Conservation (phyloP, 495 filamentous ascomycete species). For the Cetradonia linearis region DNA sequence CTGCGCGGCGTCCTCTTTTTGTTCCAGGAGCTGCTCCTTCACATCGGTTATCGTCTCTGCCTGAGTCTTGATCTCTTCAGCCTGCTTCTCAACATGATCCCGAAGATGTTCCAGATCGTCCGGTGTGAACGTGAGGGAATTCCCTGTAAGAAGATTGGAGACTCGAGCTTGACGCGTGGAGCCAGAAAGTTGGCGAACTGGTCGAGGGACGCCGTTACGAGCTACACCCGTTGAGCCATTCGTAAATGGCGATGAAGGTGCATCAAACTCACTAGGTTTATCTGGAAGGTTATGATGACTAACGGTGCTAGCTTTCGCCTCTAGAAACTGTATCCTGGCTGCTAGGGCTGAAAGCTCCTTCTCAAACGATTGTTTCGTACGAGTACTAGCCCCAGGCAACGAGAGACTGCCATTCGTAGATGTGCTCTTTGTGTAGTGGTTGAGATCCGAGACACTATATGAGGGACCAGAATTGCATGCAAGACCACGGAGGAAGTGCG, state of each 20-base stretch:
- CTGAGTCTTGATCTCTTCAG: slow-evolving; percentile 64
- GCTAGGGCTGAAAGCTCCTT: slow-evolving; percentile 59
- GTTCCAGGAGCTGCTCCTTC: slow-evolving; percentile 52
- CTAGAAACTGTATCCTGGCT: slow-evolving; percentile 56
- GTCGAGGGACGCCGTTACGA: slow-evolving; percentile 15
- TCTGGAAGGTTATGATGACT: slow-evolving; percentile 49
- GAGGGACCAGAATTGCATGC: slow-evolving; percentile 41
- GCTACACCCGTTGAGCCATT: slow-evolving; percentile 26
- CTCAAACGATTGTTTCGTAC: slow-evolving; percentile 59
- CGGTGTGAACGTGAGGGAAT: slow-evolving; percentile 44
- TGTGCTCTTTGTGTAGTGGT: slow-evolving; percentile 29
- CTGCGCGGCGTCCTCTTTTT: slow-evolving; percentile 49
- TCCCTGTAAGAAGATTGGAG: slow-evolving; percentile 23
- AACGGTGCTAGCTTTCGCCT: slow-evolving; percentile 50
- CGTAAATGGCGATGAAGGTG: slow-evolving; percentile 44
- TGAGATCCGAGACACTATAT: slow-evolving; percentile 33
- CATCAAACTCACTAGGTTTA: slow-evolving; percentile 46
- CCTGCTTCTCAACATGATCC: slow-evolving; percentile 69
- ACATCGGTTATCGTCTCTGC: slow-evolving; percentile 61
- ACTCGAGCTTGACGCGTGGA: slow-evolving; percentile 22
- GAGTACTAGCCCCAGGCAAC: slow-evolving; percentile 53
- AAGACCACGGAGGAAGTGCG: slow-evolving; percentile 52
- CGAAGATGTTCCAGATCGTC: slow-evolving; percentile 60
- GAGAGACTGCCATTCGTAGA: slow-evolving; percentile 40
- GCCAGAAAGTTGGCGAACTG: slow-evolving; percentile 22